A percentile compares a stretch with the other conserved stretches of the same genome.
These are phyloP conservation scores for Platanthera zijinensis DNA, from an alignment of 106 monocot genomes.

Conservation along the genomic window DNA sequence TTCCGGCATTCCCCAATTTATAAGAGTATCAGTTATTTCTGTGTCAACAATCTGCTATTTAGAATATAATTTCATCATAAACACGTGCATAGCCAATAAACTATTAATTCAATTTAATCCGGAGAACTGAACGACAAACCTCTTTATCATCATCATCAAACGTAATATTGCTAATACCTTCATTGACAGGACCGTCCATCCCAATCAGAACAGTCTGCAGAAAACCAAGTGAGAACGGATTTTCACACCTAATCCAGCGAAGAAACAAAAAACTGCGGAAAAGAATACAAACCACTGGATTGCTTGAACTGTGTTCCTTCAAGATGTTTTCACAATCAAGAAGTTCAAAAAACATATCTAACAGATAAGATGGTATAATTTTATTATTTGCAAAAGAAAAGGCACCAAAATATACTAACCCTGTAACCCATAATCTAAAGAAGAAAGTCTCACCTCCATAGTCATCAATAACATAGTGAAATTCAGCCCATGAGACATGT, in stretches of 20 bases:
- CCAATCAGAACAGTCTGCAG: conserved; percentile 64
- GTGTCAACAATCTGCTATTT: conserved; percentile 39
- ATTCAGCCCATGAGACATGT: conserved; percentile 63
- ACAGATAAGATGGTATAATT: conserved; percentile 9
- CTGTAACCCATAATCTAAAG: neutral
- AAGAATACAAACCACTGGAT: conserved; percentile 51
- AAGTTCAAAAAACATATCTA: conserved; percentile 74
- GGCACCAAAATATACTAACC: neutral
- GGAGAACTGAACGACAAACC: conserved; percentile 25
- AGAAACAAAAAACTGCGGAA: neutral
- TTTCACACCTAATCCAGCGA: neutral
- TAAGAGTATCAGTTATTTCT: conserved; percentile 51
- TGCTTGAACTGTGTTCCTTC: conserved; percentile 48
- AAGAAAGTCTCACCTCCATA: conserved; percentile 53
- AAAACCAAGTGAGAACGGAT: neutral
- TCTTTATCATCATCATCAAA: conserved; percentile 35
- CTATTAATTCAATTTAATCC: neutral
- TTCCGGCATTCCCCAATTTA: conserved; percentile 71
- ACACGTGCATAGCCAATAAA: neutral
- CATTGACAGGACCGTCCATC: conserved; percentile 28
- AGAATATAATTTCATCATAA: neutral
- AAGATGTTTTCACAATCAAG: conserved; percentile 59
- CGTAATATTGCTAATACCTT: conserved; percentile 9
- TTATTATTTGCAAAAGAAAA: conserved; percentile 7
- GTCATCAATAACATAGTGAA: conserved; percentile 67